Evolutionary conservation across 2,329 filamentous ascomycete genomes (phyloP).

Genomic region (Bipolaris victoriae): DNA sequence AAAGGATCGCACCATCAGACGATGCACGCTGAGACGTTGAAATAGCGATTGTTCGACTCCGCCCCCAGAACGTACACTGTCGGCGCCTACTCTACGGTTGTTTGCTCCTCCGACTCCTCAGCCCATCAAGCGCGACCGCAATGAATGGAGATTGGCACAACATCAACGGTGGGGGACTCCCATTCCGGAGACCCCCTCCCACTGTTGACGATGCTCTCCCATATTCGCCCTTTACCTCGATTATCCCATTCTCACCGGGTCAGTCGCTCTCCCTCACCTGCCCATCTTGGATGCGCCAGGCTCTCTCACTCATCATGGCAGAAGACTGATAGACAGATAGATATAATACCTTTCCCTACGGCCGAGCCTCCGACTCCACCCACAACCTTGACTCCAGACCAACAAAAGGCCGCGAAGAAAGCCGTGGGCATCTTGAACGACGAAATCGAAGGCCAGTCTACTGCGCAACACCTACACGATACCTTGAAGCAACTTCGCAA

Average conservation of each 20-base stretch:
- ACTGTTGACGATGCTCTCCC: slow-evolving; percentile 76
- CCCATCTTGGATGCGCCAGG: slow-evolving; percentile 6
- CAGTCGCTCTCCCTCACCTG: slow-evolving; percentile 39
- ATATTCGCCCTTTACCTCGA: slow-evolving; percentile 82
- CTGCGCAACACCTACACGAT: slow-evolving; percentile 71
- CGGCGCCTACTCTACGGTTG: slow-evolving; percentile 5
- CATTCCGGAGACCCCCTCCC: slow-evolving; percentile 50
- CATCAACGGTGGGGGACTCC: slow-evolving; percentile 42
- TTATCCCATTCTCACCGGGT: slow-evolving; percentile 80
- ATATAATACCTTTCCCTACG: slow-evolving; percentile 55
- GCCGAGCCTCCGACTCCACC: slow-evolving; percentile 50
- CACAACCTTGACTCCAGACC: slow-evolving; percentile 47
- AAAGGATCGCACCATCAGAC: slow-evolving; percentile 10
- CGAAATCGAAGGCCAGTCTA: slow-evolving; percentile 66
- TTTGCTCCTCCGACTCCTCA: slow-evolving; percentile 7
- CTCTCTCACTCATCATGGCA: slow-evolving; percentile 26
- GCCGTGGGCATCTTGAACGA: slow-evolving; percentile 72
- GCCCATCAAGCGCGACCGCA: slow-evolving; percentile 14
- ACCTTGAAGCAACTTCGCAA: slow-evolving; percentile 76
- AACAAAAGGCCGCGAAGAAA: slow-evolving; percentile 59
- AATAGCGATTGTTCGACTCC: slow-evolving; percentile 14
- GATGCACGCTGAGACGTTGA: slow-evolving; percentile 23
- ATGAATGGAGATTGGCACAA: slow-evolving; percentile 45
- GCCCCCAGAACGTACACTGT: slow-evolving; percentile 5
- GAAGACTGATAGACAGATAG: slow-evolving; percentile 41